Base-by-base conservation (phyloP, 305 asterid genomes). In the Rubia balearica region DNA sequence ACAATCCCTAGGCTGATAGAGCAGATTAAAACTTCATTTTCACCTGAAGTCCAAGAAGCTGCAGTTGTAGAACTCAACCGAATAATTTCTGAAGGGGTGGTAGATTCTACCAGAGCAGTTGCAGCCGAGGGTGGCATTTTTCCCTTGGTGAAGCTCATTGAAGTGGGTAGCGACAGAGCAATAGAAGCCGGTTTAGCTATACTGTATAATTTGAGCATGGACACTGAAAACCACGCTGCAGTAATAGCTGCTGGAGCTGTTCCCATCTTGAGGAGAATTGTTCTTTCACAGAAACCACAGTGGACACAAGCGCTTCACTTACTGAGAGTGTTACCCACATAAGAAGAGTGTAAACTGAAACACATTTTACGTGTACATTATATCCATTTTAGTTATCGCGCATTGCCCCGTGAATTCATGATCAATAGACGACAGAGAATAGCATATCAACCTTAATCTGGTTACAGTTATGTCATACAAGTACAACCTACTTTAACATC, bases 181-280 rank as follows among this genome's bases (percentile, higher is more conserved):
- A 81, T 77, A 59, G 98, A 89, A 68, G 96, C 96, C 5, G 79
- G 87, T 74, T 80, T 92, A 19, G 86, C 86, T 1, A 71, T 89
- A 74, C 83, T 89, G 7, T 87, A 84, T 68, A 88, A 85, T 79
- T 66, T 89, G 70, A 90, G 92, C 82, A 92, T 89, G 94, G 92
- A 92, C 36, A 67, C 71, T 4, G 98, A 90, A 77, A 92, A 92
- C 74, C 98, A 89, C 68, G 85, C 89, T 0, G 86, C 89, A 0
- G 88, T 92, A 49, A 3, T 90, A 49, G 85, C 92, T 6, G 95
- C 98, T 5, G 96, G 98, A 68, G 90, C 89, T 40, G 85, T 92
- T 76, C 89, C 94, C 0, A 69, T 82, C 48, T 70, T 92, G 86
- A 85, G 85, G 84, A 87, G 87, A 61, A 73, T 88, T 14, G 92